Percentiles rank a stretch among this genome's conserved stretches.
Evolutionary conservation across 192 early-diverging fungal species (phyloP).

Genomic region (Radiomyces spectabilis): DNA sequence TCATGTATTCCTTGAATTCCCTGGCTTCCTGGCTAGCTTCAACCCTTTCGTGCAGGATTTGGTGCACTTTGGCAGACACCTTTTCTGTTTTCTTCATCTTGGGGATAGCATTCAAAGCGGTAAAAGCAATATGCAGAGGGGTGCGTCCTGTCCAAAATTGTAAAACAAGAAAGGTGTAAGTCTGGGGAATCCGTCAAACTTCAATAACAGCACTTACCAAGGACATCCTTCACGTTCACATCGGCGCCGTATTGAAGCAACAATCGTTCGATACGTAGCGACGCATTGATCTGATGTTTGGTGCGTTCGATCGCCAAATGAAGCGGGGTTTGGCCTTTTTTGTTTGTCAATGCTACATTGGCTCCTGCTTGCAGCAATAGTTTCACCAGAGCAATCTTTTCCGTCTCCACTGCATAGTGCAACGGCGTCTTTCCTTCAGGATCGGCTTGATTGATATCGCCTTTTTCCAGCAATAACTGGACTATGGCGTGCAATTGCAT

Average conservation of each 20-base stretch:
- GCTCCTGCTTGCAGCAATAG: conserved; percentile 36
- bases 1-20: neutral
- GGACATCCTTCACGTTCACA: conserved; percentile 39
- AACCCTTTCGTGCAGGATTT: conserved; percentile 20
- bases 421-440: conserved; percentile 15
- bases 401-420: conserved; percentile 33
- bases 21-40: conserved; percentile 1
- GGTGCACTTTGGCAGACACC: neutral
- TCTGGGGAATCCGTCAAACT: neutral
- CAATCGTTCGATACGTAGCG: conserved; percentile 36
- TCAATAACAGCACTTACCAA: conserved; percentile 14
- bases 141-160: conserved; percentile 25
- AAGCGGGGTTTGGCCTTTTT: conserved; percentile 32
- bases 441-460: conserved; percentile 1
- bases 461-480: conserved; percentile 1
- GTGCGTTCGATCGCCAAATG: conserved; percentile 40
- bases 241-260: conserved; percentile 35
- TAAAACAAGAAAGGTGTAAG: neutral
- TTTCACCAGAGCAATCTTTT: conserved; percentile 32
- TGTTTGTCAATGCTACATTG: conserved; percentile 6
- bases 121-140: conserved; percentile 44
- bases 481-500: too few relatives aligned
- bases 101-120: conserved; percentile 28
- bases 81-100: conserved; percentile 24
- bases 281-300: conserved; percentile 37